These are phyloP conservation scores for Colletotrichum gigasporum DNA, from an alignment of 2,329 filamentous ascomycete genomes.

Conservation along the genomic window DNA sequence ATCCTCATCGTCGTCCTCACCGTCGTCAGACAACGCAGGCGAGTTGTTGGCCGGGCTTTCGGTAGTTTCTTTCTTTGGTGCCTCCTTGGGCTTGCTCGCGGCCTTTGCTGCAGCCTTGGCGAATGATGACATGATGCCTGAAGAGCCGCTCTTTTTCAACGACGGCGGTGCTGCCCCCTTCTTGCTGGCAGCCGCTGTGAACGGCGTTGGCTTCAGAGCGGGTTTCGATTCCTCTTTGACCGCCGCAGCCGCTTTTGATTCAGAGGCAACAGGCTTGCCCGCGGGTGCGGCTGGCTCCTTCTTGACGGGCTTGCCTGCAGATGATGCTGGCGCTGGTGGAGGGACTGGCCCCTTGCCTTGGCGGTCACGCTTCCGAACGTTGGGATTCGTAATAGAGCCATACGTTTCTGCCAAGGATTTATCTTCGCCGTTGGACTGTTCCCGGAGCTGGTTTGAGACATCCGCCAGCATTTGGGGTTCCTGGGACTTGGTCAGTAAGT, in stretches of 20 bases:
- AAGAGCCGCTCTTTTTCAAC: slow-evolving; percentile 67
- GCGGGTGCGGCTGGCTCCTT: slow-evolving; percentile 40
- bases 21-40: slow-evolving; percentile 59
- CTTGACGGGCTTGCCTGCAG: slow-evolving; percentile 41
- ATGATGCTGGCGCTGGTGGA: slow-evolving; percentile 34
- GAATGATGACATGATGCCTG: slow-evolving; percentile 79
- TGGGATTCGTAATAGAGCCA: slow-evolving; percentile 78
- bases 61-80: slow-evolving; percentile 1
- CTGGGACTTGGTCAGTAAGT: slow-evolving; percentile 32
- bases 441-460: slow-evolving; percentile 69
- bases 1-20: slow-evolving; percentile 64
- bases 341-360: slow-evolving; percentile 41
- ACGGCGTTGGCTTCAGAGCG: slow-evolving; percentile 48
- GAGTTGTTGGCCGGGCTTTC: slow-evolving; percentile 10
- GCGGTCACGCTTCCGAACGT: slow-evolving; percentile 65
- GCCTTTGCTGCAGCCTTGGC: slow-evolving; percentile 63
- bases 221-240: slow-evolving; percentile 48
- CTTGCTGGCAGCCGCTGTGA: slow-evolving; percentile 50
- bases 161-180: slow-evolving; percentile 43
- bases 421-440: slow-evolving; percentile 68
- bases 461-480: slow-evolving; percentile 78
- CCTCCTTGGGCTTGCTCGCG: slow-evolving; percentile 24
- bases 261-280: slow-evolving; percentile 33
- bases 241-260: slow-evolving; percentile 35
- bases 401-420: slow-evolving; percentile 68